Evolutionary conservation across 208 protist species (phyloP), one percentile per base, ranked within the genome.

Genomic region (Balamuthia mandrillaris): DNA sequence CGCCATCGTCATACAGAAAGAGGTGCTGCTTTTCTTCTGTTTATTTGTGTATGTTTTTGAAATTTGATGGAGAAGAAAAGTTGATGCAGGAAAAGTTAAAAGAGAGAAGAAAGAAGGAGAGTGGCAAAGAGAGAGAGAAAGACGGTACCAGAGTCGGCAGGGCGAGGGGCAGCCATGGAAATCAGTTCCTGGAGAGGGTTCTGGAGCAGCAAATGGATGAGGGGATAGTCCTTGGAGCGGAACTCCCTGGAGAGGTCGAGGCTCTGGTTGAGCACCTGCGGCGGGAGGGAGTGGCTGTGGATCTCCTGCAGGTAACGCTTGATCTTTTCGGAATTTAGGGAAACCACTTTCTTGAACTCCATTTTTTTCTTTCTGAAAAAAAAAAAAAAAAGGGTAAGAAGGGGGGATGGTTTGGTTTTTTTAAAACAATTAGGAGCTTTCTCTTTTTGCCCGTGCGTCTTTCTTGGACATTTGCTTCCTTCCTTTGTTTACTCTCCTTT

Each of bases 221-320:
- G 52, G 16, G 75, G 75, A 24, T 83, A 83, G 56, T 83, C 75
- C 41, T 83, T 83, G 5, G 75, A 83, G 21, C 75, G 49, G 37
- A 83, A 83, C 21, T 83, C 75, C 56, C 66, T 83, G 75, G 75
- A 39, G 24, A 83, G 54, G 14, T 83, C 75, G 21, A 83, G 56
- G 56, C 21, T 83, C 41, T 83, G 75, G 56, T 66, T 83, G 37
- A 83, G 39, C 41, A 83, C 31, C 12, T 83, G 52, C 29, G 75
- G 4, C n/a, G 75, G 35, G 27, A 83, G 75, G 52, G 61, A 54
- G 18, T 83, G 52, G 18, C 75, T 83, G 21, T 41, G 39, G 5
- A 83, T 6, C 27, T 83, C 66, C 42, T 83, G 61, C 1, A 83
- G 75, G 35, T 83, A 83, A 21, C 31, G 47, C 52, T 83, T 83